Percentiles rank a stretch among this genome's conserved stretches.
Evolutionary conservation across 305 asterid genomes (phyloP).

Genomic region (Rubia tinctorum): DNA sequence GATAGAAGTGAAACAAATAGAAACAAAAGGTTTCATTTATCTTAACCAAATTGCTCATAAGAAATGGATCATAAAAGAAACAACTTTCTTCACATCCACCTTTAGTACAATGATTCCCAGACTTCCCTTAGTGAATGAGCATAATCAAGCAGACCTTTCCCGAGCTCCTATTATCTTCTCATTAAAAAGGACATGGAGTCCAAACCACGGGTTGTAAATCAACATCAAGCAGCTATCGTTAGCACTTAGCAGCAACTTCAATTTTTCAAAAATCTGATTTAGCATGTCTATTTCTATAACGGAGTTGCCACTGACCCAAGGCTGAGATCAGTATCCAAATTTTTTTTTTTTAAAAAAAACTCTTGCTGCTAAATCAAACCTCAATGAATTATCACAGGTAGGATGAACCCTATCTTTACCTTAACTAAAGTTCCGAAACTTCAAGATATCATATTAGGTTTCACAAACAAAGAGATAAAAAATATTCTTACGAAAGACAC

Average conservation of each 20-base stretch:
- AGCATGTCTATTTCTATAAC: background rate
- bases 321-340: background rate
- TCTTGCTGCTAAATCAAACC: background rate
- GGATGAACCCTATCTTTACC: background rate
- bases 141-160: background rate
- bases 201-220: background rate
- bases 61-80: background rate
- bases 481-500: background rate
- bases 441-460: background rate
- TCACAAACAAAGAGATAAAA: background rate
- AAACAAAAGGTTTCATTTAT: background rate
- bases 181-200: background rate
- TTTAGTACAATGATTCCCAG: background rate
- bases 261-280: background rate
- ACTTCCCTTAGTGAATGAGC: background rate
- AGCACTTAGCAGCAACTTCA: background rate
- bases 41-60: background rate
- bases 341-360: no score
- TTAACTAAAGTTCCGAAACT: background rate
- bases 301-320: background rate
- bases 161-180: background rate
- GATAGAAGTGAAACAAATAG: background rate
- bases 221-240: background rate
- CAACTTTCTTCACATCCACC: background rate
- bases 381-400: background rate